phyloP scores from a whole-genome alignment of 2,329 filamentous ascomycete genomes.

The Aureobasidium sp. region DNA sequence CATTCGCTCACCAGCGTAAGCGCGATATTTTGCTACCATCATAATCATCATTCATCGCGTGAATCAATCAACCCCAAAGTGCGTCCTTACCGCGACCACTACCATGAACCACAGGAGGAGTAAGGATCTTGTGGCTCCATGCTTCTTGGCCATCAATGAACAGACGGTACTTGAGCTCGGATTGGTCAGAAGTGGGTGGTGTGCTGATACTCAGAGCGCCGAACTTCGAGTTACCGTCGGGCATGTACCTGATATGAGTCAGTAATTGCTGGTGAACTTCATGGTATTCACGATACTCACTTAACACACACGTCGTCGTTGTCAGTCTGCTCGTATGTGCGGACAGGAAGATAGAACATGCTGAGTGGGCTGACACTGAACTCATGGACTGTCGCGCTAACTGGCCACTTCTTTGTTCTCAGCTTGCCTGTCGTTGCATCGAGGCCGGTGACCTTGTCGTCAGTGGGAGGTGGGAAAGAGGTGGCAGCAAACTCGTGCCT shows the following conservation, averaged over 20 bases:
- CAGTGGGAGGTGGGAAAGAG: constrained; percentile 53
- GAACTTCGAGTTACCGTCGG: constrained; percentile 83
- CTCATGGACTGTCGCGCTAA: constrained; percentile 67
- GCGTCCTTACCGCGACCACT: constrained; percentile 39
- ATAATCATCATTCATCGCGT: background rate
- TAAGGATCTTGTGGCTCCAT: constrained; percentile 57
- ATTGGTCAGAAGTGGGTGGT: constrained; percentile 56
- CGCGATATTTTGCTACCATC: background rate
- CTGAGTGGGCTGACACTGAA: constrained; percentile 87
- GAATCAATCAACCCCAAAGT: constrained; percentile 33
- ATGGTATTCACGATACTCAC: constrained; percentile 45
- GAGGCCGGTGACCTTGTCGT: constrained; percentile 36
- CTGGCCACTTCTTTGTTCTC: constrained; percentile 44
- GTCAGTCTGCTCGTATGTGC: constrained; percentile 76
- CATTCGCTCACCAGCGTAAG: background rate
- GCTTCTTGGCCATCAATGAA: constrained; percentile 74
- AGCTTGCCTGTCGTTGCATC: constrained; percentile 23
- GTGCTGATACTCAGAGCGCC: constrained; percentile 73
- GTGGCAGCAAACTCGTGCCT: constrained; percentile 97
- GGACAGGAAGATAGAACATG: constrained; percentile 85
- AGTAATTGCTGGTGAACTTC: background rate
- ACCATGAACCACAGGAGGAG: constrained; percentile 35
- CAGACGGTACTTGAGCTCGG: constrained; percentile 69
- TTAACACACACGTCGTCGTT: constrained; percentile 77
- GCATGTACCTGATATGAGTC: constrained; percentile 56